Evolutionary conservation across 2,329 filamentous ascomycete species (phyloP).

Genomic region (Alternaria solani): DNA sequence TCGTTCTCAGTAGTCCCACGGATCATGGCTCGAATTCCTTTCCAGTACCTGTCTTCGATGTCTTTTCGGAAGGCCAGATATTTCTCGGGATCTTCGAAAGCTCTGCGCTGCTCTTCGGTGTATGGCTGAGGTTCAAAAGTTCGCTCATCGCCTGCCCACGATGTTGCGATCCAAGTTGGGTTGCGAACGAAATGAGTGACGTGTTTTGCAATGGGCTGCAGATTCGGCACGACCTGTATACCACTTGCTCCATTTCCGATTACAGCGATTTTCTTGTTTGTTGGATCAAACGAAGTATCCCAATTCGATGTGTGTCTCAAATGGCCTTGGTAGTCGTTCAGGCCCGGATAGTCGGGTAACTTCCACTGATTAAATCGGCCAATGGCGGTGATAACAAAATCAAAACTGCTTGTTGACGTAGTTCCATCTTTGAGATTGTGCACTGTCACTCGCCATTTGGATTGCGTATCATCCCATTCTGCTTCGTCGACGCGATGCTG

Average conservation of each 20-base stretch:
- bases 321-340: conserved; percentile 40
- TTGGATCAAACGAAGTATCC: conserved; percentile 58
- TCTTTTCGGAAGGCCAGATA: conserved; percentile 62
- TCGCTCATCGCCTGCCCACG: conserved; percentile 58
- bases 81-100: conserved; percentile 66
- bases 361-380: conserved; percentile 47
- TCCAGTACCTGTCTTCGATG: conserved; percentile 66
- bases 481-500: conserved; percentile 50
- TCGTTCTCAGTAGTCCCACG: conserved; percentile 49
- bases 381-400: conserved; percentile 50
- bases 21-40: conserved; percentile 53
- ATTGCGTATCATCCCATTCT: conserved; percentile 49
- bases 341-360: conserved; percentile 40
- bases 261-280: conserved; percentile 66
- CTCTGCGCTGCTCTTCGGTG: conserved; percentile 61
- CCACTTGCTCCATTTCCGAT: conserved; percentile 72
- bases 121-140: conserved; percentile 55
- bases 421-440: conserved; percentile 57
- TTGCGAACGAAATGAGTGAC: conserved; percentile 63
- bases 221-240: conserved; percentile 69
- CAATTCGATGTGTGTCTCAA: conserved; percentile 44
- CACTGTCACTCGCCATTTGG: conserved; percentile 68
- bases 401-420: conserved; percentile 34
- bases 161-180: conserved; percentile 66
- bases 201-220: conserved; percentile 62